Base-by-base conservation (phyloP, 2,329 filamentous ascomycete species). In the Claviceps citrina region DNA sequence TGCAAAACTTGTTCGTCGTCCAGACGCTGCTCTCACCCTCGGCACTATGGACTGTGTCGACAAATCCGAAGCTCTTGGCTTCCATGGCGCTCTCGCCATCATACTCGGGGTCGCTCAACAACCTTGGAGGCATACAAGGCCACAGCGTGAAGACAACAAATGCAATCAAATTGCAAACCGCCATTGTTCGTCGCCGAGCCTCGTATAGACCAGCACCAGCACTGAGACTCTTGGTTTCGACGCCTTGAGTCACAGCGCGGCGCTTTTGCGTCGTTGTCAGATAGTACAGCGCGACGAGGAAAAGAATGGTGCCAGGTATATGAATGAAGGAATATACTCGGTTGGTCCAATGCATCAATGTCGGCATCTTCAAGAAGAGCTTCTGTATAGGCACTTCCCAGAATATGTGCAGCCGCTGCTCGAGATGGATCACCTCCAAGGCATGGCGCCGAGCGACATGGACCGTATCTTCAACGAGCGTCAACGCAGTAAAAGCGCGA, bases 311-410 rank as follows among this genome's bases (percentile, higher is more conserved):
- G 12, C 78, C 80, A 1, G 80, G 81, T 43, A 84, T 84, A 56
- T 84, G 81, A 51, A 85, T 82, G 58, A 83, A 84, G 5, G 78
- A 83, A 59, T 84, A 84, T 22, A 73, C 68, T 51, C 78, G 70
- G 58, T 84, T 84, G 49, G 77, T 81, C 71, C 71, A 82, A 47
- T 66, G 71, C 64, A 85, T 70, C 31, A 79, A 50, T 22, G 62
- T 53, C 2, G 75, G 68, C 38, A 68, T 67, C 16, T 60, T 55
- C 43, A 63, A 54, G 51, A 68, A 68, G 58, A 61, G 39, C 43
- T 44, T 10, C 15, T 43, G 42, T 9, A 43, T 38, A 10, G 62
- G 61, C 3, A 73, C 58, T 55, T 84, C 80, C 61, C 68, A 65
- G 56, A 83, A 84, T 24, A 84, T 68, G 43, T 71, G 67, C 2